These are phyloP conservation scores for Cytospora leucostoma DNA, from an alignment of 2,329 filamentous ascomycete species.

Conservation along the genomic window DNA sequence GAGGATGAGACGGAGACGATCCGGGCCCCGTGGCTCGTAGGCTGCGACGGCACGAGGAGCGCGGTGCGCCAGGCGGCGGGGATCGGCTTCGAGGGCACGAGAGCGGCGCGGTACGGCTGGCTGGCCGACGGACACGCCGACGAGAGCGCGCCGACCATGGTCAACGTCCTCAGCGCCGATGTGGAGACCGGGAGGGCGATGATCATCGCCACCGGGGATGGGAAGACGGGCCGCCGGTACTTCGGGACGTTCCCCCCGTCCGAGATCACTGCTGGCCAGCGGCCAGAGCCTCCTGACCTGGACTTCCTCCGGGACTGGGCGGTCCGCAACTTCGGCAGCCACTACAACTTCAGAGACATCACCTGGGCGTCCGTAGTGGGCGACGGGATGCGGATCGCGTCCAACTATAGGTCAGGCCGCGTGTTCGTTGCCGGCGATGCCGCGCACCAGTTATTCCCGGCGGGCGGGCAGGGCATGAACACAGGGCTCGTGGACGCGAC, in stretches of 20 bases:
- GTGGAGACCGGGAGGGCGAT: slow-evolving; percentile 2
- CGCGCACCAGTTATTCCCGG: slow-evolving; percentile 57
- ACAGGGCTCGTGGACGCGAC: slow-evolving; percentile 55
- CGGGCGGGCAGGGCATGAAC: slow-evolving; percentile 61
- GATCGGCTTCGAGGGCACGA: slow-evolving; percentile 41
- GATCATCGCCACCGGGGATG: slow-evolving; percentile 5
- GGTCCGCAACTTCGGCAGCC: background rate
- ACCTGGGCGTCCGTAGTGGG: slow-evolving; percentile 18
- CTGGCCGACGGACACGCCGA: slow-evolving; percentile 38
- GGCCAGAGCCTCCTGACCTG: background rate
- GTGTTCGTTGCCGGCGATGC: slow-evolving; percentile 59
- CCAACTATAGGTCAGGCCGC: slow-evolving; percentile 47
- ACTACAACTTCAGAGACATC: slow-evolving; percentile 16
- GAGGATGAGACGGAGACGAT: slow-evolving; percentile 27
- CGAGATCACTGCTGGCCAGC: background rate
- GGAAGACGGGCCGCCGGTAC: slow-evolving; percentile 7
- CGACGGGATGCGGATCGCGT: slow-evolving; percentile 37
- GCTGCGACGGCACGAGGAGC: slow-evolving; percentile 47
- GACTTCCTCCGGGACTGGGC: slow-evolving; percentile 7
- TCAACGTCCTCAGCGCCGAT: background rate
- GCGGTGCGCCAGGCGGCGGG: slow-evolving; percentile 41
- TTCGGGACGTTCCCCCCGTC: background rate
- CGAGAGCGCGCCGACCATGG: slow-evolving; percentile 27
- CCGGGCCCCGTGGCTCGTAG: slow-evolving; percentile 41
- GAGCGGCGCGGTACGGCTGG: slow-evolving; percentile 41